Percentiles rank a stretch among this genome's conserved stretches.
Conservation (phyloP, 1,139 yeast genomes). For the Saccharomycopsis phalli region DNA sequence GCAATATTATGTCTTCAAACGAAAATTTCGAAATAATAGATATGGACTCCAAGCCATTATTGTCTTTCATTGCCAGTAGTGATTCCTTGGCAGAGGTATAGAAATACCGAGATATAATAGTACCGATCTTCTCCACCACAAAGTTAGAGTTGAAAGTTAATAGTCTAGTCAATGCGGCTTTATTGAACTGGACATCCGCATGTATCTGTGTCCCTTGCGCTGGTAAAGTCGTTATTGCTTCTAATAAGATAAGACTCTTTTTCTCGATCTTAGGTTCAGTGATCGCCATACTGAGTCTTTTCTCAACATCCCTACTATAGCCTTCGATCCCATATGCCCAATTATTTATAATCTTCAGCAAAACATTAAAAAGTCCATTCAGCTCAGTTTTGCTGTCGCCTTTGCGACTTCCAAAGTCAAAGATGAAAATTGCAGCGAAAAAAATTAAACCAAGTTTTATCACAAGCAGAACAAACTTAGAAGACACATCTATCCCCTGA, state of each 20-base stretch:
- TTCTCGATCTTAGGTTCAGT: neutral
- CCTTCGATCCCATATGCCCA: neutral
- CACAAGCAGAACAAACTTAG: slow-evolving; percentile 1
- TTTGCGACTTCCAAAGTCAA: slow-evolving; percentile 2
- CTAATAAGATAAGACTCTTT: slow-evolving; percentile 1
- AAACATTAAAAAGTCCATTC: neutral
- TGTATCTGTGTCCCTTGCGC: neutral
- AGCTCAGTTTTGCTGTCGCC: neutral
- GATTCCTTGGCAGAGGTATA: slow-evolving; percentile 6
- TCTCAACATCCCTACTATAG: neutral
- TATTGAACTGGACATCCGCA: slow-evolving; percentile 10
- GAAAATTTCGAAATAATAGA: slow-evolving; percentile 4
- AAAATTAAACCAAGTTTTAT: slow-evolving; percentile 4
- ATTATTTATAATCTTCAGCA: neutral
- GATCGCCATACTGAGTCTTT: neutral
- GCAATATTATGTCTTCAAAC: neutral
- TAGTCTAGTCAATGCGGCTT: slow-evolving; percentile 2
- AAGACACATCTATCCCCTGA: slow-evolving; percentile 5
- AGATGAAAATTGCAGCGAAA: slow-evolving; percentile 4
- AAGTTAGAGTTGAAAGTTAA: slow-evolving; percentile 3
- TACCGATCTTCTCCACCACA: slow-evolving; percentile 3
- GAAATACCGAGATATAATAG: slow-evolving; percentile 3
- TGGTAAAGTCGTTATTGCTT: slow-evolving; percentile 8
- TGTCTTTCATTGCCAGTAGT: neutral
- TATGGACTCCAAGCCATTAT: neutral